A percentile compares a stretch with the other conserved stretches of the same genome.
Evolutionary conservation across 2,329 filamentous ascomycete species (phyloP).

Genomic region (Xylaria sp.): DNA sequence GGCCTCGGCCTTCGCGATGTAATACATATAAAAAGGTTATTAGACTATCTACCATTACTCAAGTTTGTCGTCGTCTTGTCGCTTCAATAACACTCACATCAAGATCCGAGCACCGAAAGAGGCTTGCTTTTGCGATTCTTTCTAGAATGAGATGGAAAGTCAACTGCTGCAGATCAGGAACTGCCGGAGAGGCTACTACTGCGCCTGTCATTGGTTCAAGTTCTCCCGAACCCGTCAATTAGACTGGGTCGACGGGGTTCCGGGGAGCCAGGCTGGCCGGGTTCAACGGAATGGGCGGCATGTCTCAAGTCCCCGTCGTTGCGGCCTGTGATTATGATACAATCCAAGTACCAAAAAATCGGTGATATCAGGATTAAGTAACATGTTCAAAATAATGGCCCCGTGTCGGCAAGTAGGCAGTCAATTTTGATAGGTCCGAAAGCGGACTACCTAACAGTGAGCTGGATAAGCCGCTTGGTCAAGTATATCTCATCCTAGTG

Average conservation of each 20-base stretch:
- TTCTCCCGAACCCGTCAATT: slow-evolving; percentile 11
- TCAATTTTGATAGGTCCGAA: slow-evolving; percentile 18
- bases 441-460: not conserved
- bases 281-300: slow-evolving; percentile 22
- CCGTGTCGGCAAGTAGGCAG: not conserved
- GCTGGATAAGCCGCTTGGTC: not conserved
- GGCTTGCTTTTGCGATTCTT: slow-evolving; percentile 12
- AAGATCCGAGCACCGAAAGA: slow-evolving; percentile 5
- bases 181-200: slow-evolving; percentile 26
- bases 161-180: slow-evolving; percentile 29
- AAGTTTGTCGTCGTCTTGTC: not conserved
- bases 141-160: slow-evolving; percentile 33
- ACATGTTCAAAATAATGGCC: not conserved
- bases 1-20: not conserved
- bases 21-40: slow-evolving; percentile 8
- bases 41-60: not conserved
- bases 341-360: not conserved
- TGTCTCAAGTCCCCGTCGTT: slow-evolving; percentile 11
- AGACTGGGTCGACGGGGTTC: slow-evolving; percentile 16
- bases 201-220: slow-evolving; percentile 29
- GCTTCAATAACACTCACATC: not conserved
- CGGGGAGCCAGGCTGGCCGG: slow-evolving; percentile 18
- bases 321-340: not conserved
- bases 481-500: slow-evolving; percentile 9
- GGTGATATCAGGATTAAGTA: not conserved